phyloP scores from a whole-genome alignment of 2,329 filamentous ascomycete species.

The Penicillium aurantiogriseum region DNA sequence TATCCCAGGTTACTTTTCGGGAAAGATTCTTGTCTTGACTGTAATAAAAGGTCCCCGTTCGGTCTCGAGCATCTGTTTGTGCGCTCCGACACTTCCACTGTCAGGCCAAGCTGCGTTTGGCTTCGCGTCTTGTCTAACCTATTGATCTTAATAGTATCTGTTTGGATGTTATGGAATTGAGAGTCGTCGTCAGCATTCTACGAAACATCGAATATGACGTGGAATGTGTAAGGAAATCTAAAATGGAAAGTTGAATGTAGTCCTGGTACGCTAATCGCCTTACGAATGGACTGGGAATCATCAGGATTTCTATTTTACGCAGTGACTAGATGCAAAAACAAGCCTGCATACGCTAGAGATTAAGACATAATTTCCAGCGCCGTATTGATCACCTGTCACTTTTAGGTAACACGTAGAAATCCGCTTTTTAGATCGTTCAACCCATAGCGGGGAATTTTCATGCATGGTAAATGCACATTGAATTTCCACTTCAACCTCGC shows the following conservation, averaged over 20 bases:
- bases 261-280: too few species aligned
- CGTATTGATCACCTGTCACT: background rate
- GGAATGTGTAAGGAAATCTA: background rate
- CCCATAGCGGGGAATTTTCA: background rate
- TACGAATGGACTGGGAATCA: background rate
- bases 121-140: background rate
- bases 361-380: background rate
- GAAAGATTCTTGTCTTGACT: constrained; percentile 8
- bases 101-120: constrained; percentile 1
- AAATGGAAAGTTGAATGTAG: background rate
- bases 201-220: background rate
- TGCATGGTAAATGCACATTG: background rate
- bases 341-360: background rate
- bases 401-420: background rate
- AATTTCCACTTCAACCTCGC: background rate
- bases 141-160: too few species aligned
- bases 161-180: background rate
- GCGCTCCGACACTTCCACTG: constrained; percentile 13
- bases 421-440: background rate
- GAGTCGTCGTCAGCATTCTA: constrained; percentile 2
- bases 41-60: background rate
- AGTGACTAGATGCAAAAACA: background rate
- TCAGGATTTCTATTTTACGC: background rate
- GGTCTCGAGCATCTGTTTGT: constrained; percentile 11
- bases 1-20: constrained; percentile 1